A percentile compares a stretch with the other conserved stretches of the same genome.
Conservation (phyloP, 768 basidiomycete species). For the Vararia minispora region DNA sequence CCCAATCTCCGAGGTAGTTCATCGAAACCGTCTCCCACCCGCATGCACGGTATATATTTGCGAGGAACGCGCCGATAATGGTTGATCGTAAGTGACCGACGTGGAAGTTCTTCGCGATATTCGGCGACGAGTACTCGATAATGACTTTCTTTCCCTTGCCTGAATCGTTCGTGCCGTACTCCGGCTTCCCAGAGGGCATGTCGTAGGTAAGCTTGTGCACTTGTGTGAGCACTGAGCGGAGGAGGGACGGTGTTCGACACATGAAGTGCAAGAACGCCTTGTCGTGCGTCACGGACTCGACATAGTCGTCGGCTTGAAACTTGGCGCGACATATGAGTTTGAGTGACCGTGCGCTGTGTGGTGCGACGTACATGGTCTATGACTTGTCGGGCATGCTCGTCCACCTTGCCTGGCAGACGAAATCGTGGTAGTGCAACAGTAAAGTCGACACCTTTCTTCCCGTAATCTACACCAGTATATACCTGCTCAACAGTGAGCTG, state of each 20-base stretch:
- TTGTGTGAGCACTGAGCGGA: constrained; percentile 57
- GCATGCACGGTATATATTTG: constrained; percentile 82
- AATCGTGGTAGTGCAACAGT: constrained; percentile 89
- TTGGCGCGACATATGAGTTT: too few relatives aligned
- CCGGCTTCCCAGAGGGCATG: constrained; percentile 43
- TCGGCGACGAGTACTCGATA: constrained; percentile 92
- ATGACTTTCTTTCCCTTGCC: constrained; percentile 77
- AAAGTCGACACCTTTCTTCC: constrained; percentile 92
- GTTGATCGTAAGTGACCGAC: constrained; percentile 94
- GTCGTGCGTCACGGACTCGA: constrained; percentile 58
- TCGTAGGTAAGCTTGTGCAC: constrained; percentile 62
- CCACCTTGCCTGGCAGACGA: constrained; percentile 71
- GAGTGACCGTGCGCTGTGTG: background rate
- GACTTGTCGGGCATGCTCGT: constrained; percentile 66
- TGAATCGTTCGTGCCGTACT: constrained; percentile 72
- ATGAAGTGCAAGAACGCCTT: constrained; percentile 81
- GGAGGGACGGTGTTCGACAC: constrained; percentile 52
- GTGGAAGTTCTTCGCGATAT: constrained; percentile 98
- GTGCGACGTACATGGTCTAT: constrained; percentile 42
- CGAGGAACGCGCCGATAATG: constrained; percentile 95
- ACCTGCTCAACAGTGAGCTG: constrained; percentile 63
- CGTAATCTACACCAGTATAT: constrained; percentile 78
- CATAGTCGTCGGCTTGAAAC: constrained; percentile 80
- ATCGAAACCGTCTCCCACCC: constrained; percentile 88
- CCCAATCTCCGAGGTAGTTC: constrained; percentile 98